These are phyloP conservation scores for Aspergillus diversus DNA, from an alignment of 495 filamentous ascomycete genomes.

Conservation along the genomic window DNA sequence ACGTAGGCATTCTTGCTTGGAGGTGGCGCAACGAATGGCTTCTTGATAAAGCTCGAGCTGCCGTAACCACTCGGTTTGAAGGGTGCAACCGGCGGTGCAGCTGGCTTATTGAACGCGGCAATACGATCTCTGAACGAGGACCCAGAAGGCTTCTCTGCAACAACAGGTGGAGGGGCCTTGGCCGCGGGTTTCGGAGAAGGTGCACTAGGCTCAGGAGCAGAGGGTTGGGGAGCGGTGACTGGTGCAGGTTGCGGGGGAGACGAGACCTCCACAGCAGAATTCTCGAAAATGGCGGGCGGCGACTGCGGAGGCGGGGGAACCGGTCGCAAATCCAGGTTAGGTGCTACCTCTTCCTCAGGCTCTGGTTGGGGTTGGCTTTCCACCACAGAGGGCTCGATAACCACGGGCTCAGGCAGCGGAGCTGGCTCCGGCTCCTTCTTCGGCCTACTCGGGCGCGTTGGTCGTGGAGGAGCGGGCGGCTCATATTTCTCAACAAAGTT, in stretches of 20 bases:
- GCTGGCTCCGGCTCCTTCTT: slow-evolving; percentile 67
- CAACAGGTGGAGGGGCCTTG: slow-evolving; percentile 61
- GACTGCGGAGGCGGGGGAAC: slow-evolving; percentile 46
- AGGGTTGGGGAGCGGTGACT: slow-evolving; percentile 29
- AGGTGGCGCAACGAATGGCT: slow-evolving; percentile 96
- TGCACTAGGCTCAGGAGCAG: slow-evolving; percentile 37
- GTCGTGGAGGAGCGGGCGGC: slow-evolving; percentile 86
- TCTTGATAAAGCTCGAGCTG: slow-evolving; percentile 81
- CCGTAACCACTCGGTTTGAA: slow-evolving; percentile 76
- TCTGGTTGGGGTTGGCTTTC: slow-evolving; percentile 37
- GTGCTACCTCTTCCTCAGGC: slow-evolving; percentile 39
- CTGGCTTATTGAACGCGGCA: slow-evolving; percentile 91
- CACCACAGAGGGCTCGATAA: slow-evolving; percentile 36
- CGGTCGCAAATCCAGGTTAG: slow-evolving; percentile 30
- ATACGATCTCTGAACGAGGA: slow-evolving; percentile 93
- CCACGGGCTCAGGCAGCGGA: slow-evolving; percentile 43
- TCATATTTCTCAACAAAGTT: slow-evolving; percentile 98
- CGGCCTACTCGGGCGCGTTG: slow-evolving; percentile 66
- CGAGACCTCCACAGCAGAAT: slow-evolving; percentile 24
- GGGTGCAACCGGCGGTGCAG: slow-evolving; percentile 82
- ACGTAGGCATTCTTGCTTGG: slow-evolving; percentile 93
- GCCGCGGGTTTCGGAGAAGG: slow-evolving; percentile 45
- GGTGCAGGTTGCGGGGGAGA: slow-evolving; percentile 35
- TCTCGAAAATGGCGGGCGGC: slow-evolving; percentile 28
- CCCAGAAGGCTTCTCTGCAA: slow-evolving; percentile 73